phyloP scores from a whole-genome alignment of 352 stramenopile species.

The Pythium biforme region DNA sequence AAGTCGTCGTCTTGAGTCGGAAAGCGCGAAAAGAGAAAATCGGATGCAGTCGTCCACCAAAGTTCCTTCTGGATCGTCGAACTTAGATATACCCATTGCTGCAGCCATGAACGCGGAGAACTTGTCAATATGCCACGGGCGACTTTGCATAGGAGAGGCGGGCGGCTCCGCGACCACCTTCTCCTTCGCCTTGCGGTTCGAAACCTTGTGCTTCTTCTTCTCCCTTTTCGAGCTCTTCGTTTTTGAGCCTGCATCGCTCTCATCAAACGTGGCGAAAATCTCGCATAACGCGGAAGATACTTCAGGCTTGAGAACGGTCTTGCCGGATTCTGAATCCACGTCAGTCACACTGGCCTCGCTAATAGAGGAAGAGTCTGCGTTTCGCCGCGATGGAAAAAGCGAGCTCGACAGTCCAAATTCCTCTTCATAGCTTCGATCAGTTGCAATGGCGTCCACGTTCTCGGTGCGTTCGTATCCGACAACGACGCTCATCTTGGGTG shows the following conservation, averaged over 20 bases:
- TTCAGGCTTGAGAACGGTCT: constrained; percentile 4
- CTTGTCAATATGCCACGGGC: constrained; percentile 59
- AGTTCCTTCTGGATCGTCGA: constrained; percentile 23
- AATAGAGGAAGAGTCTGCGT: not conserved
- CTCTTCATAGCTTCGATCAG: constrained; percentile 15
- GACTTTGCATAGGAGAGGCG: not conserved
- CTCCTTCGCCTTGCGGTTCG: not conserved
- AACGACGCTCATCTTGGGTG: constrained; percentile 21
- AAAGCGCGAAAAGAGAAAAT: constrained; percentile 44
- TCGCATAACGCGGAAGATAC: constrained; percentile 7
- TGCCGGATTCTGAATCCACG: constrained; percentile 4
- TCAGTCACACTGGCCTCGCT: constrained; percentile 10
- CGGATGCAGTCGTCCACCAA: constrained; percentile 48
- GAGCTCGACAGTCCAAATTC: constrained; percentile 6
- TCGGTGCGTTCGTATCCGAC: constrained; percentile 12
- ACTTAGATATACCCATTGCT: constrained; percentile 10
- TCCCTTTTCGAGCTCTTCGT: constrained; percentile 19
- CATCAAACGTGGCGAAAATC: constrained; percentile 18
- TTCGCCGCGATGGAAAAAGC: constrained; percentile 5
- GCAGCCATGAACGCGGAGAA: constrained; percentile 53
- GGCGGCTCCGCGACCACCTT: not conserved
- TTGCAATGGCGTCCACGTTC: constrained; percentile 4
- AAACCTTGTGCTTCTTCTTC: constrained; percentile 52
- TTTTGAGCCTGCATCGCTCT: not conserved
- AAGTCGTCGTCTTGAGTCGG: not conserved